phyloP scores from a whole-genome alignment of 75 land plant species.

The Pinus albicaulis region DNA sequence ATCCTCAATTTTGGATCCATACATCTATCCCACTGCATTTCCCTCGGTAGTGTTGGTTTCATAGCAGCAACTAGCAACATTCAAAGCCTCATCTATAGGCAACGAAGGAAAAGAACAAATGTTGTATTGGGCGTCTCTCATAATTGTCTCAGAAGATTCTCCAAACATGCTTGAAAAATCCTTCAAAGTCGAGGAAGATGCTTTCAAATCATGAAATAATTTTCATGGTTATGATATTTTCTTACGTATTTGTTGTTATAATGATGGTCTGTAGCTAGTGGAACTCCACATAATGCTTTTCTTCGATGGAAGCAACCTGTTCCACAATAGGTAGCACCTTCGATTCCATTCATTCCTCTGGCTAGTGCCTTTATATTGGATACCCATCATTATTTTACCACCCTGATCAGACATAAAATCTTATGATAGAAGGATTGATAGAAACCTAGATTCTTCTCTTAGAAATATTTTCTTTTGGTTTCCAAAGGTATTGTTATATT shows the following conservation, averaged over 20 bases:
- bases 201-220: not conserved
- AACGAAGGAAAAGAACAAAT: not conserved
- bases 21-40: constrained; percentile 39
- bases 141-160: not conserved
- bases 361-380: not conserved
- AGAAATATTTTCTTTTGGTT: constrained; percentile 8
- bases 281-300: constrained; percentile 28
- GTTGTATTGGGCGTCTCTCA: not conserved
- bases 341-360: constrained; percentile 25
- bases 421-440: too few relatives aligned
- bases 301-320: constrained; percentile 39
- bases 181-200: not conserved
- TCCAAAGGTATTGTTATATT: too few relatives aligned
- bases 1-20: constrained; percentile 44
- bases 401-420: too few relatives aligned
- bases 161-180: constrained; percentile 16
- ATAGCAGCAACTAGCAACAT: constrained; percentile 22
- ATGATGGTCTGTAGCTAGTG: constrained; percentile 8
- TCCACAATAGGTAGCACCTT: constrained; percentile 32
- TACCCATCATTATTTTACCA: too few relatives aligned
- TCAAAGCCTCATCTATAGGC: constrained; percentile 14
- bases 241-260: not conserved
- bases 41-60: constrained; percentile 30
- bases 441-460: too few relatives aligned
- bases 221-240: not conserved